Evolutionary conservation across 2,329 filamentous ascomycete genomes (phyloP), one percentile per base, ranked within the genome.

Genomic region (Colletotrichum paranaense): DNA sequence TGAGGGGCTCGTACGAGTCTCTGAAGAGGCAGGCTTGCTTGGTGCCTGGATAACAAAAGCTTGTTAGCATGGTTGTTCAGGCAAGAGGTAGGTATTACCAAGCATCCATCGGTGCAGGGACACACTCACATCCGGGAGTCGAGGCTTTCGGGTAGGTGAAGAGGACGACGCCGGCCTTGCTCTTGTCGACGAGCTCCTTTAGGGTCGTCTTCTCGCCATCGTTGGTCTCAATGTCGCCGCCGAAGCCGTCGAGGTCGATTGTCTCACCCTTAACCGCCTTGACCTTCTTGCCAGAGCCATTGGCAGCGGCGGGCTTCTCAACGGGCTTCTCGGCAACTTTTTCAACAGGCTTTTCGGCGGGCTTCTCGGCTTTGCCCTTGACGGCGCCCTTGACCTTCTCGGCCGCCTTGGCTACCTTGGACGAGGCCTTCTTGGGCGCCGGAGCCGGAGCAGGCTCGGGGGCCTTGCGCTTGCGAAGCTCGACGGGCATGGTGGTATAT

Each of bases 141-240:
- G 93, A 97, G 14, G 97, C 97, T 85, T 94, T 97, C 72, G 97
- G 97, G 81, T 98, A 98, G 38, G 95, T 98, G 83, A 99, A 98
- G 35, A 98, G 86, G 42, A 98, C 94, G 56, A 98, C 93, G 30
- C 96, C 97, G 46, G 90, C 88, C 84, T 94, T 92, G 88, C 95
- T 97, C 80, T 93, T 90, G 64, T 95, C 92, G 62, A 98, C 89
- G 28, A 99, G 91, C 78, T 91, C 87, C 85, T 94, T 93, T 72
- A 99, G 86, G 1, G 91, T 95, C 6, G 93, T 95, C 85, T 93
- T 94, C 67, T 88, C 86, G 78, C 95, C 95, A 76, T 97, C 94
- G 76, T 98, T 92, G 75, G 93, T 97, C 86, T 97, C 91, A 75
- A 99, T 85, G 80, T 97, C 92, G 75, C 90, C 90, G 76, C 91